A percentile compares a stretch with the other conserved stretches of the same genome.
Evolutionary conservation across 2,329 filamentous ascomycete species (phyloP).

Genomic region (Ascochyta clinopodiicola): DNA sequence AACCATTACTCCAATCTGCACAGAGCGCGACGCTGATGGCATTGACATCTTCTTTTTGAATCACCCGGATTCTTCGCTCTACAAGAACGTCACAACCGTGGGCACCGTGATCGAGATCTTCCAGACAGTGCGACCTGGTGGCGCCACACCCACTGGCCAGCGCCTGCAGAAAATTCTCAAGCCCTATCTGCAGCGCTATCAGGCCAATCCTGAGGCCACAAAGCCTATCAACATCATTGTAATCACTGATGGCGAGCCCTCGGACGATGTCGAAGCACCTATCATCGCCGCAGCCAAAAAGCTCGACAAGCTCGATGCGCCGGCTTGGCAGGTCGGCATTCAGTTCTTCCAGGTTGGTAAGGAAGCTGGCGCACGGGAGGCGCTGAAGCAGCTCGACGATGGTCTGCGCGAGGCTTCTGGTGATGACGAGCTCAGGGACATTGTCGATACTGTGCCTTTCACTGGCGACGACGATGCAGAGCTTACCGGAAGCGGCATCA

Average conservation of each 20-base stretch:
- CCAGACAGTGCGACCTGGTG: constrained; percentile 65
- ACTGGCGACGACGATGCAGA: constrained; percentile 57
- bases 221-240: constrained; percentile 92
- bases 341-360: constrained; percentile 96
- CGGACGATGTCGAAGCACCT: constrained; percentile 74
- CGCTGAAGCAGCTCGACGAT: constrained; percentile 78
- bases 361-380: constrained; percentile 68
- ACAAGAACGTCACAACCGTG: constrained; percentile 68
- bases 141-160: constrained; percentile 76
- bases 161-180: constrained; percentile 74
- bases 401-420: constrained; percentile 62
- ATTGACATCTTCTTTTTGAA: constrained; percentile 95
- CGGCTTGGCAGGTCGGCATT: constrained; percentile 83
- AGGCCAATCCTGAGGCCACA: constrained; percentile 57
- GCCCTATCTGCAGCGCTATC: constrained; percentile 70
- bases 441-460: constrained; percentile 90
- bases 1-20: constrained; percentile 82
- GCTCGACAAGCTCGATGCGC: constrained; percentile 73
- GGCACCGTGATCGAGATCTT: constrained; percentile 73
- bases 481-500: constrained; percentile 72
- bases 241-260: constrained; percentile 85
- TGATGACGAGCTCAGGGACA: constrained; percentile 72
- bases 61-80: constrained; percentile 64
- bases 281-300: constrained; percentile 72
- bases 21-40: constrained; percentile 78